These are phyloP conservation scores for Vitis rupestris DNA, from an alignment of 164 flowering plant genomes.

Conservation along the genomic window DNA sequence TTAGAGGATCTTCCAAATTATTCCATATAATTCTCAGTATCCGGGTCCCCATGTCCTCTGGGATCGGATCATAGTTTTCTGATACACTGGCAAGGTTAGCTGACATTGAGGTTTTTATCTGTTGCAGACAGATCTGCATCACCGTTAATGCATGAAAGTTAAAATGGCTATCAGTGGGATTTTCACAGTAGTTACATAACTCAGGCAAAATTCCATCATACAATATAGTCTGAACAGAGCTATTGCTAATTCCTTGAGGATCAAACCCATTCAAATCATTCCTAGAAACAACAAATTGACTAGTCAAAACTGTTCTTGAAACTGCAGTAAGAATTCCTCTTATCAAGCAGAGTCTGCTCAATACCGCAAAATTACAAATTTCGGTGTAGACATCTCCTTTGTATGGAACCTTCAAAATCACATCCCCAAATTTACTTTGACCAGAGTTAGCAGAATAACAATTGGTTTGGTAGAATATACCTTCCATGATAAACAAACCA, in stretches of 20 bases:
- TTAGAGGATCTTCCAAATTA: constrained; percentile 96
- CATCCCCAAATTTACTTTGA: constrained; percentile 22
- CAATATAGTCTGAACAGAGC: constrained; percentile 62
- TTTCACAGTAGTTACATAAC: constrained; percentile 79
- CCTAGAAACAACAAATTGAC: constrained; percentile 27
- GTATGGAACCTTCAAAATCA: constrained; percentile 42
- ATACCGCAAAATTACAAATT: constrained; percentile 43
- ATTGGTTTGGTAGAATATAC: constrained; percentile 40
- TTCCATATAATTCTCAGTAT: constrained; percentile 87
- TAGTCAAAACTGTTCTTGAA: constrained; percentile 67
- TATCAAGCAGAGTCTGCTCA: constrained; percentile 83
- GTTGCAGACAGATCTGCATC: constrained; percentile 94
- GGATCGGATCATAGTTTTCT: constrained; percentile 53
- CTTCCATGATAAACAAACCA: constrained; percentile 50
- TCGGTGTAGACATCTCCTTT: constrained; percentile 52
- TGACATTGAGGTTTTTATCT: constrained; percentile 75
- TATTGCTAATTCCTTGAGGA: constrained; percentile 15
- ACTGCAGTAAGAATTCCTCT: constrained; percentile 95
- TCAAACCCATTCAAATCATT: constrained; percentile 18
- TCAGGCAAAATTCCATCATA: constrained; percentile 91
- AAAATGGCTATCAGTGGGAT: constrained; percentile 88
- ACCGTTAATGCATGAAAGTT: constrained; percentile 94
- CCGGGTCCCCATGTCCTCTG: constrained; percentile 65
- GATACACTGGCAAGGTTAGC: constrained; percentile 34
- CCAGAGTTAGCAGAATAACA: constrained; percentile 16